These are phyloP conservation scores for Lachancea waltii DNA, from an alignment of 805 yeast genomes.

Conservation along the genomic window DNA sequence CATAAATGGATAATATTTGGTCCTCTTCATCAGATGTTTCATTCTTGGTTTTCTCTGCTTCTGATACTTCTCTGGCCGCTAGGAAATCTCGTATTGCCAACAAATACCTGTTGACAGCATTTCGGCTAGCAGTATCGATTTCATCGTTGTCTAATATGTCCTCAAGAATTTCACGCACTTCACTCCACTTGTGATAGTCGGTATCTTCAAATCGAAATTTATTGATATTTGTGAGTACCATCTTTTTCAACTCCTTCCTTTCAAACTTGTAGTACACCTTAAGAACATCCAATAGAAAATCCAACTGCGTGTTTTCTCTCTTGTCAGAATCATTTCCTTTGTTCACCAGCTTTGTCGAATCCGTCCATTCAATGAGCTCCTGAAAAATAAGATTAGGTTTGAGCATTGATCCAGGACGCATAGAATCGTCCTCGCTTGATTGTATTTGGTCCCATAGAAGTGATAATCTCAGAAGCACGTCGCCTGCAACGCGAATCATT, in stretches of 20 bases:
- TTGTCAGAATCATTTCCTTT: conserved; percentile 36
- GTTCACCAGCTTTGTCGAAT: conserved; percentile 60
- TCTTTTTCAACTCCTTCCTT: conserved; percentile 47
- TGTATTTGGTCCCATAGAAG: conserved; percentile 36
- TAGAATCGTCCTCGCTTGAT: conserved; percentile 31
- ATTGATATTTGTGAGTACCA: conserved; percentile 44
- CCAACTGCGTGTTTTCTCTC: conserved; percentile 47
- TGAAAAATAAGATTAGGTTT: conserved; percentile 52
- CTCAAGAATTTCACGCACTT: conserved; percentile 24
- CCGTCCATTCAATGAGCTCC: conserved; percentile 79
- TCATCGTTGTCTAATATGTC: conserved; percentile 28
- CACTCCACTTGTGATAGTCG: conserved; percentile 21
- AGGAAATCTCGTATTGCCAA: conserved; percentile 9
- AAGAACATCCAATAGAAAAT: conserved; percentile 49
- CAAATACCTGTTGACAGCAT: conserved; percentile 32
- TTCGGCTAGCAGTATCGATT: conserved; percentile 32
- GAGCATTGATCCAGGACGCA: conserved; percentile 23
- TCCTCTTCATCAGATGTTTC: too few relatives aligned
- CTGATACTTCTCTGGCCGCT: background rate
- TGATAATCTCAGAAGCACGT: conserved; percentile 55
- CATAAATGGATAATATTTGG: too few relatives aligned
- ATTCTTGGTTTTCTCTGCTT: background rate
- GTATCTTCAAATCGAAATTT: conserved; percentile 38
- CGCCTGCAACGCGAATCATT: conserved; percentile 57
- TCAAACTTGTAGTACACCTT: conserved; percentile 42